These are phyloP conservation scores for Discostella stelligeroides DNA, from an alignment of 108 stramenopile species.

Conservation along the genomic window DNA sequence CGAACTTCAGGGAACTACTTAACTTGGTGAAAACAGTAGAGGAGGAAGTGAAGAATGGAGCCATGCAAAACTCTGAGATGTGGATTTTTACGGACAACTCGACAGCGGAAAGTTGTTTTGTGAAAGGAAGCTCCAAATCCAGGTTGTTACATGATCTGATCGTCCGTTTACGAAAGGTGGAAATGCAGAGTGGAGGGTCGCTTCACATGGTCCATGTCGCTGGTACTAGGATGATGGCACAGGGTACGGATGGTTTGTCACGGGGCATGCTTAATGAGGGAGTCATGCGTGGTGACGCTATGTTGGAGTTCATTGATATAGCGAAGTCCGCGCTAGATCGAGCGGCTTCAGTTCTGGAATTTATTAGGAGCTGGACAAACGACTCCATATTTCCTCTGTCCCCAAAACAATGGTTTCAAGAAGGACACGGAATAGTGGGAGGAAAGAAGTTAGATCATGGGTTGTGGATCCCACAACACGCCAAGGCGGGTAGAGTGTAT, in stretches of 20 bases:
- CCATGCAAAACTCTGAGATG: no score
- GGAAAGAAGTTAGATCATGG: conserved; percentile 15
- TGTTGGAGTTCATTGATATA: no score
- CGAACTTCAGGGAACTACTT: no score
- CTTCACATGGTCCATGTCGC: conserved; percentile 35
- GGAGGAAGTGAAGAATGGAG: neutral
- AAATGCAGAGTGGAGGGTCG: neutral
- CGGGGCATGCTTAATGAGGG: neutral
- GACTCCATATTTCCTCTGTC: neutral
- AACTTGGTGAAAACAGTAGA: conserved; percentile 27
- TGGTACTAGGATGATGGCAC: conserved; percentile 49
- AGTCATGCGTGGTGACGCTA: no score
- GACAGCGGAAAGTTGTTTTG: no score
- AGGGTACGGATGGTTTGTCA: conserved; percentile 15
- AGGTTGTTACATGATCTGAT: conserved; percentile 17
- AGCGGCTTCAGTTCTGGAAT: conserved; percentile 22
- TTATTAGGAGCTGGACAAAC: conserved; percentile 10
- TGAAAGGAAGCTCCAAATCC: conserved; percentile 30
- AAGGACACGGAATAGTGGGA: conserved; percentile 27
- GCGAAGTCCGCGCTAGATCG: neutral
- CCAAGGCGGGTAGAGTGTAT: neutral
- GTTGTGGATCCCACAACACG: conserved; percentile 30
- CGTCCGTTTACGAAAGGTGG: neutral
- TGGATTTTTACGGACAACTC: conserved; percentile 61
- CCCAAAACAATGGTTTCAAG: conserved; percentile 26